Evolutionary conservation across 2,329 filamentous ascomycete genomes (phyloP), one percentile per base, ranked within the genome.

Genomic region (Phaeoacremonium minimum): DNA sequence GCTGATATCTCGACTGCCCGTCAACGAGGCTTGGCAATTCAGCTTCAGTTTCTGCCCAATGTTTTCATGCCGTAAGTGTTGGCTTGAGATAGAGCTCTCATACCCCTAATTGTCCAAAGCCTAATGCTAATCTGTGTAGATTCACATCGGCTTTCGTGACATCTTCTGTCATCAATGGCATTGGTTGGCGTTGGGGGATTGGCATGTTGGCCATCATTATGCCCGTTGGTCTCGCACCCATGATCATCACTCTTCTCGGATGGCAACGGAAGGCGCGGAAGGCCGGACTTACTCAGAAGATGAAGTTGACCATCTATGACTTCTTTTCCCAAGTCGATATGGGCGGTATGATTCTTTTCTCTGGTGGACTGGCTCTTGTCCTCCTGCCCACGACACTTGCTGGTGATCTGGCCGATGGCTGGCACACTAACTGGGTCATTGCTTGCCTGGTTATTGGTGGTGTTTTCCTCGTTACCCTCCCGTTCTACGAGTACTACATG

Each of bases 141-240:
- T 26, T 26, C 22, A 26, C n/a, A 9, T 26, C 56, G 9, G 22
- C 22, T 26, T 26, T 26, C 64, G 49, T 73, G 66, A 36, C 75
- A 8, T 74, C 75, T 0, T 78, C 74, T 46, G 57, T 77, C 5
- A 57, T 75, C 45, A 79, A 46, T 1, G 57, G 61, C 7, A 58
- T 67, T 19, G 65, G 55, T 7, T 77, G 72, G 73, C 58, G 70
- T 46, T 77, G 73, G 73, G 74, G 74, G 6, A 75, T 74, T 41
- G 74, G 69, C 14, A 73, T 77, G 49, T 70, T 75, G 57, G 69
- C 71, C 9, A 67, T 78, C 36, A 56, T 77, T 15, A 60, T 76
- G 42, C 74, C 53, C 0, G 53, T 73, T 12, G 63, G 66, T 18
- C 72, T 70, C 19, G 53, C 66, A 16, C 69, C 73, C 17, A 60